Base-by-base conservation (phyloP, 2,329 filamentous ascomycete genomes). In the Stachybotrys chartarum region DNA sequence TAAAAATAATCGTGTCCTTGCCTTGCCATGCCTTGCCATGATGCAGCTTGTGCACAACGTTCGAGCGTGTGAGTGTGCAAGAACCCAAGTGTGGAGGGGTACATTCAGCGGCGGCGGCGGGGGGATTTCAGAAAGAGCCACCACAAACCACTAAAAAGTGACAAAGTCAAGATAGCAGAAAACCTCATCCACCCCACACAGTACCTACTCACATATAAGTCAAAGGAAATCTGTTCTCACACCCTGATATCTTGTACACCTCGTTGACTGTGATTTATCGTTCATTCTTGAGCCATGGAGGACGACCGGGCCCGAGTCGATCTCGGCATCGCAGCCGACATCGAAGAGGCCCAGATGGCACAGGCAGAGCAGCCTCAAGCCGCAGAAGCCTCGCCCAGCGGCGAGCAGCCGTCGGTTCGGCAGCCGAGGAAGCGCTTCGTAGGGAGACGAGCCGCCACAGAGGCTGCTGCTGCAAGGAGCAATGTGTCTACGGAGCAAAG, bases 351-450 rank as follows among this genome's bases (percentile, higher is more conserved):
- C 16, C 71, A 74, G 56, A 60, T 69, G 57, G 67, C 71, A 47
- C 65, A 74, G 69, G 62, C 69, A 32, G 35, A 42, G 14, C 58
- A 54, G 52, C 53, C 55, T 45, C 51, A 58, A 56, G 46, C 56
- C 51, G 58, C 62, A 35, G 59, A 42, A 24, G 57, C 59, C 58
- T 62, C 55, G 51, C 69, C 55, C 18, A 60, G 57, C 51, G 58
- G 77, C 55, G 60, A 72, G 69, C 79, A 78, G 57, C 70, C 75
- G 30, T 71, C 71, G 7, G 62, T 77, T 18, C 90, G 81, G 67
- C 88, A 93, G 65, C 94, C 94, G 24, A 96, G 90, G 77, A 92
- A 93, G 72, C 84, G 93, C 56, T 99, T 99, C 63, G 87, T 99
- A 17, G 94, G 94, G 32, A 81, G 91, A 61, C 84, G 87, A 64